Conservation (phyloP, 1,284 basidiomycete genomes). For the Ganoderma boninense region DNA sequence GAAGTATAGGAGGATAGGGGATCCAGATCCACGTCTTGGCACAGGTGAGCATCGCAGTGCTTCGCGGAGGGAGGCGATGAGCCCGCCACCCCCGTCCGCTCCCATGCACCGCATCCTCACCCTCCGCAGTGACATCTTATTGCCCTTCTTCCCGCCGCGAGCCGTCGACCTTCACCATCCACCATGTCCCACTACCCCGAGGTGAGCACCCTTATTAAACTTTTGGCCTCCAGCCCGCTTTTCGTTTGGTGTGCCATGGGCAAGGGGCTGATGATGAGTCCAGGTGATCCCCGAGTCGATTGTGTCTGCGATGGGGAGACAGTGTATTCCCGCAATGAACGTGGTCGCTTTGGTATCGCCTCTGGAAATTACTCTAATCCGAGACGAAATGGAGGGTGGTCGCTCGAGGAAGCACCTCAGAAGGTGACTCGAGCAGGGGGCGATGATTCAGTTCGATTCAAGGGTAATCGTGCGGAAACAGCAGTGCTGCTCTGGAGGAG, state of each 20-base stretch:
- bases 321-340: too few relatives aligned
- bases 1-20: background rate
- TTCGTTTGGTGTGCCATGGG: background rate
- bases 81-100: background rate
- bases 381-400: too few relatives aligned
- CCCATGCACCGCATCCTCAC: constrained; percentile 10
- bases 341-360: too few relatives aligned
- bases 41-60: background rate
- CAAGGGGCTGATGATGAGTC: background rate
- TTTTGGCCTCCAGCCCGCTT: background rate
- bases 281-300: background rate
- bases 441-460: too few relatives aligned
- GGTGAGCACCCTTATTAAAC: background rate
- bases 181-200: constrained; percentile 3
- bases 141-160: background rate
- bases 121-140: constrained; percentile 8
- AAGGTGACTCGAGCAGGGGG: too few relatives aligned
- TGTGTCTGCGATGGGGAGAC: too few relatives aligned
- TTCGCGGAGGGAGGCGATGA: background rate
- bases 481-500: too few relatives aligned
- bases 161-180: background rate
- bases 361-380: too few relatives aligned
- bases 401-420: too few relatives aligned
- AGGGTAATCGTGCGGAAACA: too few relatives aligned
- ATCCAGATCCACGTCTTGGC: background rate